A percentile compares a stretch with the other conserved stretches of the same genome.
phyloP scores from a whole-genome alignment of 2,329 filamentous ascomycete species.

The Penicillium fuscoglaucum region DNA sequence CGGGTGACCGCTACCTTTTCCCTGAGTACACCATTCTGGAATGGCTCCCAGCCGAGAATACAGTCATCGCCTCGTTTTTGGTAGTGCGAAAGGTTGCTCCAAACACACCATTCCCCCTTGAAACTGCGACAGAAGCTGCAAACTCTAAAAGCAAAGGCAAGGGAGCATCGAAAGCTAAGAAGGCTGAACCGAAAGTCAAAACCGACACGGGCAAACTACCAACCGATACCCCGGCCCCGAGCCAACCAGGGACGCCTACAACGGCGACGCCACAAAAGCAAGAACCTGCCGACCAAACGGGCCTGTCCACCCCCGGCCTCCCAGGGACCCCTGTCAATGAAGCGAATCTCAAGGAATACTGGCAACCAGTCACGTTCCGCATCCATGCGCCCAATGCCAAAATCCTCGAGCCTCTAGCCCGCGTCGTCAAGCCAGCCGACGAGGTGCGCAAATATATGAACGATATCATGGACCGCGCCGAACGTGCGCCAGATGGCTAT shows the following conservation, averaged over 20 bases:
- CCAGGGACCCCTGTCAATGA: conserved; percentile 17
- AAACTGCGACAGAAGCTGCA: conserved; percentile 32
- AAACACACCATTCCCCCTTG: conserved; percentile 41
- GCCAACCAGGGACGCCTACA: conserved; percentile 12
- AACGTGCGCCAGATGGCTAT: conserved; percentile 56
- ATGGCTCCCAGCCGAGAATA: conserved; percentile 47
- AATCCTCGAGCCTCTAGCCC: conserved; percentile 56
- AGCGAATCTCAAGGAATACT: conserved; percentile 47
- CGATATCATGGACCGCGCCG: conserved; percentile 57
- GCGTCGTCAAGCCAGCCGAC: conserved; percentile 56
- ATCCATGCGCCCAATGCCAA: conserved; percentile 54
- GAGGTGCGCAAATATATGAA: conserved; percentile 59
- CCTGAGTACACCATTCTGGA: conserved; percentile 52
- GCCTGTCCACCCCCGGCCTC: neutral
- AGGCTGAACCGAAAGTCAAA: conserved; percentile 32
- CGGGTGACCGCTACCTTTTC: conserved; percentile 51
- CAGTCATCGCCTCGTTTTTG: conserved; percentile 51
- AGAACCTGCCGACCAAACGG: conserved; percentile 9
- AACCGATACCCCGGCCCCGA: conserved; percentile 9
- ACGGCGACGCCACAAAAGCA: conserved; percentile 22
- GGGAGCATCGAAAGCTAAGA: conserved; percentile 40
- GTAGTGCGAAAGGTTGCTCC: conserved; percentile 46
- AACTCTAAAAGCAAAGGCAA: conserved; percentile 34
- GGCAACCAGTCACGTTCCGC: conserved; percentile 57
- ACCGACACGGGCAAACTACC: conserved; percentile 25